These are phyloP conservation scores for Taphrina pruni DNA, from an alignment of 1,139 yeast species.

Conservation along the genomic window DNA sequence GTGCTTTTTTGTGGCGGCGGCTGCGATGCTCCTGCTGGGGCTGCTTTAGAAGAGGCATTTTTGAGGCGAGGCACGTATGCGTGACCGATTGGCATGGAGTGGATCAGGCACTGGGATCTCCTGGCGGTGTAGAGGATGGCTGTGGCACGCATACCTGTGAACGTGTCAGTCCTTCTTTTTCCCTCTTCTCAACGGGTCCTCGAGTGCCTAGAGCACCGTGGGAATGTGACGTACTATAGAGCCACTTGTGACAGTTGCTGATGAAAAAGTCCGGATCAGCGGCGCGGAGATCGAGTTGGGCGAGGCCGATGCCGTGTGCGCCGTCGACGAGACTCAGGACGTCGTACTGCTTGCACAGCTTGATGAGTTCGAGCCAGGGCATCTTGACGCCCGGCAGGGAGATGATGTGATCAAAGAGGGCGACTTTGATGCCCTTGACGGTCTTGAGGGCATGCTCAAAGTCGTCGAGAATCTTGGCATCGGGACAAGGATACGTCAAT, in stretches of 20 bases:
- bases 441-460: slow-evolving; percentile 53
- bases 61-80: slow-evolving; percentile 50
- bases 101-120: slow-evolving; percentile 59
- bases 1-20: not conserved
- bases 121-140: slow-evolving; percentile 67
- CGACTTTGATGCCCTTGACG: slow-evolving; percentile 53
- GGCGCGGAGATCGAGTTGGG: slow-evolving; percentile 57
- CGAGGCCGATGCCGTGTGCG: slow-evolving; percentile 70
- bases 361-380: slow-evolving; percentile 62
- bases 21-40: not conserved
- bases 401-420: slow-evolving; percentile 65
- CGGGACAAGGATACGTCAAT: slow-evolving; percentile 59
- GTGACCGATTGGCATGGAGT: slow-evolving; percentile 66
- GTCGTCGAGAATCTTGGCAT: slow-evolving; percentile 57
- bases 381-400: slow-evolving; percentile 69
- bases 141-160: slow-evolving; percentile 63
- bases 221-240: slow-evolving; percentile 7
- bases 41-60: slow-evolving; percentile 1
- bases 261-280: slow-evolving; percentile 67
- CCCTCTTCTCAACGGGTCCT: no score
- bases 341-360: slow-evolving; percentile 58
- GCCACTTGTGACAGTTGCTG: slow-evolving; percentile 76
- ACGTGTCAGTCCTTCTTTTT: slow-evolving; percentile 54
- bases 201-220: no score
- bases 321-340: slow-evolving; percentile 70